Evolutionary conservation across 768 basidiomycete species (phyloP).

Genomic region (Albatrellus ellisii): DNA sequence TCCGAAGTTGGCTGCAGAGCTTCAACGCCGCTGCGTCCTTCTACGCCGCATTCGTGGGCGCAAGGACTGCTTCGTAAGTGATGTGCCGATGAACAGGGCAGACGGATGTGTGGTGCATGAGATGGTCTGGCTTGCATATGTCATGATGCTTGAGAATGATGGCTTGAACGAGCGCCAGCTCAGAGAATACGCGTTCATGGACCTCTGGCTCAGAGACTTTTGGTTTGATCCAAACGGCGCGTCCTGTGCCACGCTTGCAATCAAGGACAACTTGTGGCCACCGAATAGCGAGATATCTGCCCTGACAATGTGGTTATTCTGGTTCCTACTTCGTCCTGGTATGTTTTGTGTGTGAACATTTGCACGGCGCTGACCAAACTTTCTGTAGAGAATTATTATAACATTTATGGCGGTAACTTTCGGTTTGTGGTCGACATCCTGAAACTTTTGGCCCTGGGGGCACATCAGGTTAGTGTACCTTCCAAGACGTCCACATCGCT

Average conservation of each 20-base stretch:
- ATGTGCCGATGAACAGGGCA: constrained; percentile 14
- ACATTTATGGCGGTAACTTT: constrained; percentile 22
- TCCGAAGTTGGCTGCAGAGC: constrained; percentile 41
- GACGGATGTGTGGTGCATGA: constrained; percentile 24
- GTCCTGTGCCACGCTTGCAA: constrained; percentile 31
- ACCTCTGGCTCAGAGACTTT: constrained; percentile 50
- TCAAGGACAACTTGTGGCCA: constrained; percentile 43
- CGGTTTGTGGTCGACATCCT: constrained; percentile 36
- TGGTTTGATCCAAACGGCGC: constrained; percentile 51
- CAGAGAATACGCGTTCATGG: constrained; percentile 51
- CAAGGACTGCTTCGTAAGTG: constrained; percentile 22
- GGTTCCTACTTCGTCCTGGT: constrained; percentile 58
- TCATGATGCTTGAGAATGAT: constrained; percentile 76
- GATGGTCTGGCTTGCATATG: constrained; percentile 54
- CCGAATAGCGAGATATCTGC: constrained; percentile 35
- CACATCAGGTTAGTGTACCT: constrained; percentile 34
- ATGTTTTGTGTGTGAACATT: constrained; percentile 16
- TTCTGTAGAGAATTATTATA: constrained; percentile 33
- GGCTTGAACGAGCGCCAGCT: constrained; percentile 60
- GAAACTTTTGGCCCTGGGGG: constrained; percentile 53
- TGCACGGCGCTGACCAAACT: background rate
- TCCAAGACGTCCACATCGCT: constrained; percentile 4
- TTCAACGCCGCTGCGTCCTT: constrained; percentile 44
- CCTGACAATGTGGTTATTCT: constrained; percentile 70
- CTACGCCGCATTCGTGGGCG: constrained; percentile 43